A percentile compares a stretch with the other conserved stretches of the same genome.
These are phyloP conservation scores for Handroanthus guayacan DNA, from an alignment of 257 asterid genomes.

Conservation along the genomic window DNA sequence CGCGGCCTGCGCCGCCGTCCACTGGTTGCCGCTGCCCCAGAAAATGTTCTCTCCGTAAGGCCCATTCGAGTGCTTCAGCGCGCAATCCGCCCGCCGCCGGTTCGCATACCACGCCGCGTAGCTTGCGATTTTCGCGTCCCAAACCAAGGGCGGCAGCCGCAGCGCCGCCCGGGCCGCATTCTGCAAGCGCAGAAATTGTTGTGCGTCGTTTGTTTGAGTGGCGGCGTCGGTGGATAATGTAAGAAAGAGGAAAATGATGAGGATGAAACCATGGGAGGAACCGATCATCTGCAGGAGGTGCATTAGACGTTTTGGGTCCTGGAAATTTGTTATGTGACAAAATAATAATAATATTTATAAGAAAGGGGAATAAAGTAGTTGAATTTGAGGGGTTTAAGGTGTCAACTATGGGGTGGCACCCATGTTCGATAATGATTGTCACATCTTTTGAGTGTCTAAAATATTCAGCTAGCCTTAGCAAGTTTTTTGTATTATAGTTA, in stretches of 20 bases:
- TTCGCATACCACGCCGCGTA: conserved; percentile 52
- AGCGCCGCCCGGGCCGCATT: conserved; percentile 51
- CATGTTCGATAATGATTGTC: conserved; percentile 69
- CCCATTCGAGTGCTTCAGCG: conserved; percentile 56
- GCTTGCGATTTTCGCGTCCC: conserved; percentile 47
- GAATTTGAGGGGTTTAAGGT: conserved; percentile 45
- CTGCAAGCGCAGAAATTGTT: conserved; percentile 46
- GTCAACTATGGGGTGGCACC: conserved; percentile 63
- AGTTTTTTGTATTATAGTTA: background rate
- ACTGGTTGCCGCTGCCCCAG: conserved; percentile 59
- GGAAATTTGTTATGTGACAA: background rate
- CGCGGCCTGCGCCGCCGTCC: conserved; percentile 59
- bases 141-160: conserved; percentile 45
- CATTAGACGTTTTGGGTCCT: conserved; percentile 24
- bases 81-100: conserved; percentile 50
- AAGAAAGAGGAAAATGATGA: conserved; percentile 31
- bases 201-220: conserved; percentile 13
- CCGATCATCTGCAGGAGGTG: conserved; percentile 14
- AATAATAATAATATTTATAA: conserved; percentile 34
- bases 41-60: conserved; percentile 66
- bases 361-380: conserved; percentile 44
- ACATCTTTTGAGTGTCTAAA: conserved; percentile 37
- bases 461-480: conserved; percentile 1
- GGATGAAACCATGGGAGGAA: conserved; percentile 5
- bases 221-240: conserved; percentile 4